Evolutionary conservation across 805 yeast genomes (phyloP), one percentile per base, ranked within the genome.

Genomic region (Metschnikowia drakensbergensis): DNA sequence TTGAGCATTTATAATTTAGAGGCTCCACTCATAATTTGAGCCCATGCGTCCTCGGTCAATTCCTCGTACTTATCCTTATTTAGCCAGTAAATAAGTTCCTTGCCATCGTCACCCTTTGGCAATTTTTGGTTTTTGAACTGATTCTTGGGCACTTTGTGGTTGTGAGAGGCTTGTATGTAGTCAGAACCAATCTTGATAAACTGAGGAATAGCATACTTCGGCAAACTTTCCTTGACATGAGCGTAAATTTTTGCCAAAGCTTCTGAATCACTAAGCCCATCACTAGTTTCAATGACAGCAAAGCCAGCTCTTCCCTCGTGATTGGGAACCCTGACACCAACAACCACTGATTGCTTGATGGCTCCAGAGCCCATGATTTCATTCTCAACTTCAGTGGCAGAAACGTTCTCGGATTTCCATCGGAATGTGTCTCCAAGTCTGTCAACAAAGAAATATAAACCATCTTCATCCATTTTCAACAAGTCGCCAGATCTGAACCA

Each of bases 301-400:
- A 86, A 88, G 0, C 98, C 97, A 10, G 96, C 96, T 58, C 97
- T 78, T 34, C 98, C 98, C 67, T 91, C 98, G 61, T 91, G 95
- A 46, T 83, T 77, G 4, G 92, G 94, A 7, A 91, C 84, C 61
- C 78, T 78, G 3, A 86, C 84, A 33, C 97, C 97, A 46, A 94
- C 97, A 23, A 91, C 96, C 40, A 88, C 90, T 9, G 84, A 80
- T 52, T 85, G 88, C 51, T 77, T 76, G 42, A 86, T 70, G 4
- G 65, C 65, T 39, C 66, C 60, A 4, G 75, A 68, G 5, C 72
- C 72, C 66, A 79, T 75, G 28, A 87, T 66, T 61, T 82, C 84
- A 61, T 84, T 86, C 63, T 92, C 97, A 35, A 91, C 97, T 69
- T 91, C 97, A 31, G 91, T 84, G 10, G 97, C 90, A 13, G 94